These are phyloP conservation scores for Leccinum truebloodii DNA, from an alignment of 768 basidiomycete genomes.

Conservation along the genomic window DNA sequence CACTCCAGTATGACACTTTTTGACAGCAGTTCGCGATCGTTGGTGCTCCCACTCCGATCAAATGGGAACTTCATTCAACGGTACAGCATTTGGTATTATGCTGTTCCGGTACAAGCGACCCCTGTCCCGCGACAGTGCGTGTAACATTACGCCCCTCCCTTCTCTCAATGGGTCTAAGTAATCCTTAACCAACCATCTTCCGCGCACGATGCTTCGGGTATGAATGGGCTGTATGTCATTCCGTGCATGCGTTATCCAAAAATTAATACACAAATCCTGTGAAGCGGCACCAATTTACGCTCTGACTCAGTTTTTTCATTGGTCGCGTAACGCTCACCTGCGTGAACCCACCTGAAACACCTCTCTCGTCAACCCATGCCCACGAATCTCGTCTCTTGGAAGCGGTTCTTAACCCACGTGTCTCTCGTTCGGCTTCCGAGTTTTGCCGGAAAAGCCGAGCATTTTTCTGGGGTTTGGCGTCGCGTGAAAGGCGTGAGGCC, in stretches of 20 bases:
- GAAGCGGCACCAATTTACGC: conserved; percentile 5
- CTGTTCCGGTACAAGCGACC: background rate
- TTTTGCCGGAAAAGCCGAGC: conserved; percentile 11
- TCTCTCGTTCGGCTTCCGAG: conserved; percentile 11
- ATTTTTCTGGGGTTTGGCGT: conserved; percentile 23
- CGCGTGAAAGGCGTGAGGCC: conserved; percentile 20
- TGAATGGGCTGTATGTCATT: conserved; percentile 20
- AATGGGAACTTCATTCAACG: background rate
- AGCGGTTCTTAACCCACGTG: conserved; percentile 12
- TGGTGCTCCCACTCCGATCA: conserved; percentile 19
- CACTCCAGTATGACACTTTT: background rate
- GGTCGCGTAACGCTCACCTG: conserved; percentile 7
- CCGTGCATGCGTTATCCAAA: conserved; percentile 18
- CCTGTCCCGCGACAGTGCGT: conserved; percentile 6
- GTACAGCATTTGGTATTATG: conserved; percentile 6
- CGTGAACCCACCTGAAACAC: conserved; percentile 12
- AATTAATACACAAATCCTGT: conserved; percentile 23
- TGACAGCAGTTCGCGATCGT: conserved; percentile 4
- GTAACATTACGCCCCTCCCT: conserved; percentile 8
- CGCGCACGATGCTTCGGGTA: conserved; percentile 24
- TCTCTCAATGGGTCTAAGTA: background rate
- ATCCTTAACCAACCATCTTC: background rate
- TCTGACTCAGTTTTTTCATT: conserved; percentile 3
- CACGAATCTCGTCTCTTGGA: background rate
- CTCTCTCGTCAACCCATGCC: conserved; percentile 1